phyloP scores from a whole-genome alignment of 1,284 basidiomycete species.

The Ustilago sp. region DNA sequence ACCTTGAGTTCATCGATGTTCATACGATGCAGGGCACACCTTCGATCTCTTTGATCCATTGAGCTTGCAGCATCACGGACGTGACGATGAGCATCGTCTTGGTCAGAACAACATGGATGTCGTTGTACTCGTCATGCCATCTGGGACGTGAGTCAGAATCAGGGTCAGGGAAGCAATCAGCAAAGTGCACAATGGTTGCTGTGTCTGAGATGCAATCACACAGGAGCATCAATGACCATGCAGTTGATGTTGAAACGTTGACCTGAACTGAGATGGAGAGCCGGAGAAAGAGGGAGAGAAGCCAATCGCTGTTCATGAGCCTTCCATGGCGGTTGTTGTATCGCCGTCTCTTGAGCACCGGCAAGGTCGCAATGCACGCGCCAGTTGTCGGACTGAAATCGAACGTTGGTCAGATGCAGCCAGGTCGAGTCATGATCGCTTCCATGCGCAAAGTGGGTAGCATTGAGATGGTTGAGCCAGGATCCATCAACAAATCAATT shows the following conservation, averaged over 20 bases:
- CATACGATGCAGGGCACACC: conserved; percentile 76
- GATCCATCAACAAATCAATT: conserved; percentile 31
- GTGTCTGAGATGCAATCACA: conserved; percentile 29
- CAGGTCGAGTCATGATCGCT: conserved; percentile 32
- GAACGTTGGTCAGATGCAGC: neutral
- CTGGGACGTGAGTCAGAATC: conserved; percentile 16
- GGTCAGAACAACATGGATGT: conserved; percentile 54
- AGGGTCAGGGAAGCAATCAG: conserved; percentile 19
- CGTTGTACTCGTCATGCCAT: conserved; percentile 49
- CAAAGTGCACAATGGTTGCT: conserved; percentile 39
- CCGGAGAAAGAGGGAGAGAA: conserved; percentile 36
- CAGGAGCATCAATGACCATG: neutral
- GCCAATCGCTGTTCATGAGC: conserved; percentile 43
- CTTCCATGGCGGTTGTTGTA: neutral
- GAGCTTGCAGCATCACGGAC: conserved; percentile 80
- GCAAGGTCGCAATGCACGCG: conserved; percentile 15
- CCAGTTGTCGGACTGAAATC: neutral
- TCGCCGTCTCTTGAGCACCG: conserved; percentile 8
- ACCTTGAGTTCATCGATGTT: too few species aligned
- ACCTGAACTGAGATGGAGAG: conserved; percentile 22
- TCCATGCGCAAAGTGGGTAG: conserved; percentile 26
- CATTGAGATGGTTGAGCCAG: conserved; percentile 39
- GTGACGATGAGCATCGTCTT: conserved; percentile 82
- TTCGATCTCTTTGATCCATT: conserved; percentile 86
- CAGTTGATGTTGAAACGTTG: neutral